A percentile compares a stretch with the other conserved stretches of the same genome.
Conservation (phyloP, 306 rosid species). For the Aeschynomene evenia region DNA sequence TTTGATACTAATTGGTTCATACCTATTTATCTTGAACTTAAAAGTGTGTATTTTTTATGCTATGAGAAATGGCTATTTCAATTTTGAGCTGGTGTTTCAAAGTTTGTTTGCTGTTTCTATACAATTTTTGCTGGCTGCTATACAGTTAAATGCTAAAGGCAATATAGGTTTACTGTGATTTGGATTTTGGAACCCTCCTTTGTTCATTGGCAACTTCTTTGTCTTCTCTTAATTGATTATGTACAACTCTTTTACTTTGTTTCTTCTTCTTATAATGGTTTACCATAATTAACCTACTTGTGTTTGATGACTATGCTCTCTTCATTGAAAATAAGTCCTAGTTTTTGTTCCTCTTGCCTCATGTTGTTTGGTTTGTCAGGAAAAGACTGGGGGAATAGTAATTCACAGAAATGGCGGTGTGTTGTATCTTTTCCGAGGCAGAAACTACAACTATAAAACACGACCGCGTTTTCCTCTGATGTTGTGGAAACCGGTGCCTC, state of each 20-base stretch:
- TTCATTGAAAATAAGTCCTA: not conserved
- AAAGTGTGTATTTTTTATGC: not conserved
- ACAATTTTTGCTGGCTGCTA: not conserved
- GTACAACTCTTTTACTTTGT: not conserved
- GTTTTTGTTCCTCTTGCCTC: slow-evolving; percentile 14
- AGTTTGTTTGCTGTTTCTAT: slow-evolving; percentile 1
- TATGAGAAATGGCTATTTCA: not conserved
- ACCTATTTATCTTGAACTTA: not conserved
- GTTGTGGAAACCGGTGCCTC: slow-evolving; percentile 92
- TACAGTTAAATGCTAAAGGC: not conserved
- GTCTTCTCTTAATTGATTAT: not conserved
- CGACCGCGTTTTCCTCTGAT: slow-evolving; percentile 87
- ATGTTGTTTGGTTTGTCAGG: slow-evolving; percentile 51
- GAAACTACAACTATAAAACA: slow-evolving; percentile 84
- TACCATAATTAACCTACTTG: not conserved
- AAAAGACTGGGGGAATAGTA: slow-evolving; percentile 80
- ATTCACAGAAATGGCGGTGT: slow-evolving; percentile 68
- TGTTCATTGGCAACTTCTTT: slow-evolving; percentile 1
- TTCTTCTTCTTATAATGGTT: not conserved
- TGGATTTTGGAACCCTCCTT: not conserved
- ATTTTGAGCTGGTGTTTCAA: not conserved
- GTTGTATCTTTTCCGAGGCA: slow-evolving; percentile 82
- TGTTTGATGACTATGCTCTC: slow-evolving; percentile 9
- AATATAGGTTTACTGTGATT: not conserved
- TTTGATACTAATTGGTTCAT: not conserved